Base-by-base conservation (phyloP, 2,329 filamentous ascomycete species). In the Lecanicillium sp. region DNA sequence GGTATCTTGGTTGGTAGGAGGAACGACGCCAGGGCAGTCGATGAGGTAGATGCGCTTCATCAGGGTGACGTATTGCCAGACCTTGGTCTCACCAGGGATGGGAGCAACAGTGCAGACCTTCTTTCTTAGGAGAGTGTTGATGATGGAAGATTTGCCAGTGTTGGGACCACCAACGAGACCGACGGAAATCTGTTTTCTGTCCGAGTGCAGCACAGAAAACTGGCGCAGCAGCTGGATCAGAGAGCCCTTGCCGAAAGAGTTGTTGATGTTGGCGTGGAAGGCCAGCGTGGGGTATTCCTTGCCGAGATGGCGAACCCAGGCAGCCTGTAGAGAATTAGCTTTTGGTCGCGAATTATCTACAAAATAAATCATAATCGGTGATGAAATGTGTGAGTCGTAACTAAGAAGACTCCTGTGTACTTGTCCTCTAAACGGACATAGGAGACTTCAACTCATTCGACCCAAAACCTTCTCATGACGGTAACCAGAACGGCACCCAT, bases 361-460 rank as follows among this genome's bases (percentile, higher is more conserved):
- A 40, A 47, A 38, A 44, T 20, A 33, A 9, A 24, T 10, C 19
- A 9, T 40, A 24, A 39, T 40, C 12, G 8, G 39, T 56, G 44
- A 56, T 49, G 55, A 61, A 59, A 70, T 76, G 73, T 98, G 79
- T 91, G 90, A 86, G 85, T 87, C 87, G 86, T 88, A 86, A 97
- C 93, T 98, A 98, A 95, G 93, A 97, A 87, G 76, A 79, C 79
- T 47, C 38, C 38, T 39, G 44, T 80, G 81, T 86, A 83, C 90
- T 71, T 70, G 72, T 77, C 77, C 70, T 58, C 63, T 48, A 48
- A 54, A 48, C 50, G 65, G 65, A 67, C 61, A 73, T 71, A 76
- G 79, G 79, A 82, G 81, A 75, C 75, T 86, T 97, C 93, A 96
- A 97, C 93, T 97, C 91, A 89, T 78, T 88, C 83, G 84, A 86